Evolutionary conservation across 73 alveolate genomes (phyloP).

Genomic region (Stentor roeselii): DNA sequence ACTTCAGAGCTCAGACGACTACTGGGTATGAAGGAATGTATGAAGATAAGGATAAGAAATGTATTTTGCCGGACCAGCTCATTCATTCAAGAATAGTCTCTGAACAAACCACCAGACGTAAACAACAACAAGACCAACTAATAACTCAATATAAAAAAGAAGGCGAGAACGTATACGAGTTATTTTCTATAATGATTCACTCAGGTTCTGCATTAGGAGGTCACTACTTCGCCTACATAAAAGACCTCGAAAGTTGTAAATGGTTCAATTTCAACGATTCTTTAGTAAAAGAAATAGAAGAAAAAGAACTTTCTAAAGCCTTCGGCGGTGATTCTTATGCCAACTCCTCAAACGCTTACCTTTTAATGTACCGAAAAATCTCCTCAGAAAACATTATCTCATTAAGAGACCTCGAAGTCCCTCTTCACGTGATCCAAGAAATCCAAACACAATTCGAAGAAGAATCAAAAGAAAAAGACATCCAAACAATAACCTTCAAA

Average conservation of each 20-base stretch:
- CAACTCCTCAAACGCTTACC: slow-evolving; percentile 5
- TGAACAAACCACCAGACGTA: background rate
- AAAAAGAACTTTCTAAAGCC: slow-evolving; percentile 52
- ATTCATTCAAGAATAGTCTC: background rate
- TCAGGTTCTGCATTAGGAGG: slow-evolving; percentile 95
- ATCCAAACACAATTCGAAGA: background rate
- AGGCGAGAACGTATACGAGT: slow-evolving; percentile 87
- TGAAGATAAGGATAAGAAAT: background rate
- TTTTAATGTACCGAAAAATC: slow-evolving; percentile 6
- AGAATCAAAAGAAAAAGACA: background rate
- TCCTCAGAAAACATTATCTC: background rate
- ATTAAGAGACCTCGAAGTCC: background rate
- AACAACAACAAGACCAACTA: background rate
- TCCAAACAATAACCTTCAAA: background rate
- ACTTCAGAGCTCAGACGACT: background rate
- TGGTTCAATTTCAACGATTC: slow-evolving; percentile 91
- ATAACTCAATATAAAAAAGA: slow-evolving; percentile 35
- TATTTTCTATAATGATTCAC: slow-evolving; percentile 82
- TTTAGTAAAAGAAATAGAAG: slow-evolving; percentile 63
- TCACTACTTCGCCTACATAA: slow-evolving; percentile 90
- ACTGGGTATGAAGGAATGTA: background rate
- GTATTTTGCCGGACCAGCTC: background rate
- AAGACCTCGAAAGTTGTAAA: slow-evolving; percentile 64
- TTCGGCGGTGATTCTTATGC: slow-evolving; percentile 64
- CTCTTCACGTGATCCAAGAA: background rate